These are phyloP conservation scores for Talaromyces adpressus DNA, from an alignment of 495 filamentous ascomycete genomes.

Conservation along the genomic window DNA sequence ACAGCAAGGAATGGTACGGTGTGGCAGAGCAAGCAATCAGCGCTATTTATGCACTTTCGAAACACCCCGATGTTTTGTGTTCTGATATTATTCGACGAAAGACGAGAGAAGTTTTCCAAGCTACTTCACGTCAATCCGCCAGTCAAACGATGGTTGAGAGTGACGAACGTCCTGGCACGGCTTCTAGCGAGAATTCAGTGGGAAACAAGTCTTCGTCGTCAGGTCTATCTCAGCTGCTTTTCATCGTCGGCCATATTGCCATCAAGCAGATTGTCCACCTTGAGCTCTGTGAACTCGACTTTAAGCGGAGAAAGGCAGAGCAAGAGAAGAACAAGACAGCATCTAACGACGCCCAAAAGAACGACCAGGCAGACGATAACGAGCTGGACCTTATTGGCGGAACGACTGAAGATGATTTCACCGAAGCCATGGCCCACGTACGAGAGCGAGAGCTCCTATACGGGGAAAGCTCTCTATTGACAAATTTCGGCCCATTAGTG, in stretches of 20 bases:
- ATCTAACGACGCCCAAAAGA: slow-evolving; percentile 37
- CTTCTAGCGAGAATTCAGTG: slow-evolving; percentile 25
- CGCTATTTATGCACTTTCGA: slow-evolving; percentile 91
- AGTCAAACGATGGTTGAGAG: slow-evolving; percentile 21
- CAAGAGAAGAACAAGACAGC: slow-evolving; percentile 76
- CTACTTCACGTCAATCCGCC: slow-evolving; percentile 26
- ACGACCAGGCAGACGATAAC: slow-evolving; percentile 49
- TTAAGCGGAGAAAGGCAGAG: slow-evolving; percentile 92
- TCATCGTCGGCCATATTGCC: slow-evolving; percentile 92
- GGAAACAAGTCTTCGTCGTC: slow-evolving; percentile 46
- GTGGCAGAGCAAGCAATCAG: slow-evolving; percentile 96
- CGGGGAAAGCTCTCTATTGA: slow-evolving; percentile 73
- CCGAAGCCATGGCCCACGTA: slow-evolving; percentile 90
- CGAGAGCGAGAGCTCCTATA: slow-evolving; percentile 92
- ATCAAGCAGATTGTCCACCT: slow-evolving; percentile 99
- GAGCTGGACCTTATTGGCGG: slow-evolving; percentile 95
- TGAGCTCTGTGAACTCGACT: slow-evolving; percentile 94
- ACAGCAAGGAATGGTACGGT: slow-evolving; percentile 94
- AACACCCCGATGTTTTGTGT: slow-evolving; percentile 89
- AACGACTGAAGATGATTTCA: slow-evolving; percentile 97
- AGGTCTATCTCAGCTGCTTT: slow-evolving; percentile 83
- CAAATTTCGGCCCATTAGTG: slow-evolving; percentile 85
- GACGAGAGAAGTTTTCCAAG: slow-evolving; percentile 72
- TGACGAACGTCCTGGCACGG: slow-evolving; percentile 42
- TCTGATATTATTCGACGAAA: slow-evolving; percentile 85